Base-by-base conservation (phyloP, 106 monocot species). In the Allium cepa region DNA sequence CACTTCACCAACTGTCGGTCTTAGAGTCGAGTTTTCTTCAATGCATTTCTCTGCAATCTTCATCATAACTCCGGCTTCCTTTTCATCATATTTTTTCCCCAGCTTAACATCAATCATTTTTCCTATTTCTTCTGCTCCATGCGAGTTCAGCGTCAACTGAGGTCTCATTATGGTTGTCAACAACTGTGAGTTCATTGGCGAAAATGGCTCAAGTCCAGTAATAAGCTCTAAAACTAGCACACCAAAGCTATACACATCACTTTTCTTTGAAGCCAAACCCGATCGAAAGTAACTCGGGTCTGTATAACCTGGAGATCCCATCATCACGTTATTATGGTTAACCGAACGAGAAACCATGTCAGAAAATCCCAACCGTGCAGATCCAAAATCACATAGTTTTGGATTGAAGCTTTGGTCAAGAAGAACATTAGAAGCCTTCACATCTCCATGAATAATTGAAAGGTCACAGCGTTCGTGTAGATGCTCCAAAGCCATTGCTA, bases 321-420 rank as follows among this genome's bases (percentile, higher is more conserved):
- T 71, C 68, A 85, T 72, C 11, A 14, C 36, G 36, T 36, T 36
- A 36, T 36, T 4, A 36, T 36, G 45, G 62, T 36, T 62, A 28
- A 87, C 22, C 22, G 22, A 22, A 22, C 1, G 22, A 22, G 22
- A 22, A 22, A 22, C 75, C 9, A 79, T 47, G 22, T 82, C 79
- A 49, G 85, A 88, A 68, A 92, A 92, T 9, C 92, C 88, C 71
- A 77, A 56, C 26, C 67, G 57, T 28, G 88, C 73, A 9, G 79
- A 92, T 15, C 92, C 92, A 69, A 92, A 92, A 73, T 92, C 92
- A 60, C 88, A 92, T 26, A 92, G 80, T 73, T 79, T 85, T 22
- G 76, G 69, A 22, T 47, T 66, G 61, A 83, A 68, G 47, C 46
- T 4, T 14, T 13, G 59, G 62, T 82, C 85, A 9, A 92, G 83